These are phyloP conservation scores for Mycena latifolia DNA, from an alignment of 768 basidiomycete genomes.

Conservation along the genomic window DNA sequence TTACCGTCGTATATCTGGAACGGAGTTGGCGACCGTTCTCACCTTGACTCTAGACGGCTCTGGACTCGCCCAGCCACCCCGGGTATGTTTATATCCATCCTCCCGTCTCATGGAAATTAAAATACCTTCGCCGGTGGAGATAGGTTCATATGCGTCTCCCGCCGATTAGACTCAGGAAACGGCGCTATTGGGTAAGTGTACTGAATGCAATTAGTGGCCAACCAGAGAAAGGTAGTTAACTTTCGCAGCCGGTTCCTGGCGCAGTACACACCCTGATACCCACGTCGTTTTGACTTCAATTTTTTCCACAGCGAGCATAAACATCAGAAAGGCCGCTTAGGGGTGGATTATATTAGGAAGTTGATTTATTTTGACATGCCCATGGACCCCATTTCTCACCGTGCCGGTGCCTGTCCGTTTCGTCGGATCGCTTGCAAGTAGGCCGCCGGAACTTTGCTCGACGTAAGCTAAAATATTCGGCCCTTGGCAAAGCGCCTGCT, in stretches of 20 bases:
- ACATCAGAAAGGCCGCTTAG: neutral
- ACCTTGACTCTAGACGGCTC: too few species aligned
- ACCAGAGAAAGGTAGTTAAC: neutral
- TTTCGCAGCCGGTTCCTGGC: neutral
- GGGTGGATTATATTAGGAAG: too few species aligned
- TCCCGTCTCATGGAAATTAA: neutral
- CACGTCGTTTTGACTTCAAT: neutral
- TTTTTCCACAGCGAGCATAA: neutral
- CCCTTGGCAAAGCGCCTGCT: neutral
- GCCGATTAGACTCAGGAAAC: conserved; percentile 6
- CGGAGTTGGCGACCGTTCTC: too few species aligned
- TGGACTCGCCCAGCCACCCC: neutral
- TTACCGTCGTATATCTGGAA: too few species aligned
- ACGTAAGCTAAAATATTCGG: conserved; percentile 16
- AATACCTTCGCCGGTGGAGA: conserved; percentile 11
- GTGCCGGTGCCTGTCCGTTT: neutral
- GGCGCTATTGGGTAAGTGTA: conserved; percentile 2
- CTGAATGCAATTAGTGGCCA: neutral
- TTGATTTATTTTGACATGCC: neutral
- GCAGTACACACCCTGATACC: too few species aligned
- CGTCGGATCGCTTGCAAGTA: conserved; percentile 2
- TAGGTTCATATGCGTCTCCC: conserved; percentile 2
- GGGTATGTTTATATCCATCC: conserved; percentile 7
- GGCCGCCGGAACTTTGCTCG: conserved; percentile 6
- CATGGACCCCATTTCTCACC: neutral